These are phyloP conservation scores for Leccinum pachyderme DNA, from an alignment of 1,284 basidiomycete genomes.

Conservation along the genomic window DNA sequence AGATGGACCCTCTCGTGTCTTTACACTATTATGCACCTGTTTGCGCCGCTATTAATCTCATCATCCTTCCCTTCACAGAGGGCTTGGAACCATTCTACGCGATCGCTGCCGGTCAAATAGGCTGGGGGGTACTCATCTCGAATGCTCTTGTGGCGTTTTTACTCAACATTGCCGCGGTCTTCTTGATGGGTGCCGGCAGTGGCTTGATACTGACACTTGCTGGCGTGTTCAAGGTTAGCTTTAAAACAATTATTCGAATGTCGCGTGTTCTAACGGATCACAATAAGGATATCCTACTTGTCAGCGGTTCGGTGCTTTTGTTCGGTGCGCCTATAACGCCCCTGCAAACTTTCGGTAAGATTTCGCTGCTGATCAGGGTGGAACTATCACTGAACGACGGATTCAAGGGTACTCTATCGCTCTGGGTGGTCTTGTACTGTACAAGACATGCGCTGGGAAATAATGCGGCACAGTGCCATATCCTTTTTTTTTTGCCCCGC, in stretches of 20 bases:
- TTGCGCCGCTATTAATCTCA: conserved; percentile 87
- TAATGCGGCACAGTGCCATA: conserved; percentile 21
- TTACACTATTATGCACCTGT: conserved; percentile 97
- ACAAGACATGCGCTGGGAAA: conserved; percentile 77
- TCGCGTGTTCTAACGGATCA: conserved; percentile 1
- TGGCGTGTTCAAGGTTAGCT: conserved; percentile 84
- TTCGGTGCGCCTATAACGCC: conserved; percentile 80
- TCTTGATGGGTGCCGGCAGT: conserved; percentile 86
- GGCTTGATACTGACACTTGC: conserved; percentile 91
- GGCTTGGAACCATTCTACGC: conserved; percentile 83
- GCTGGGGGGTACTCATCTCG: conserved; percentile 74
- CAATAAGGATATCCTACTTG: conserved; percentile 86
- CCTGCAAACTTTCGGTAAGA: conserved; percentile 82
- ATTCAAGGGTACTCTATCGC: conserved; percentile 74
- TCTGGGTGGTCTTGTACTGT: conserved; percentile 75
- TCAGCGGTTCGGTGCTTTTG: conserved; percentile 84
- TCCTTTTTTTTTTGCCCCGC: neutral
- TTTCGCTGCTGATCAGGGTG: neutral
- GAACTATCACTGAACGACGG: conserved; percentile 4
- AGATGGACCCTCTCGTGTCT: conserved; percentile 96
- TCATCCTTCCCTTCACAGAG: conserved; percentile 85
- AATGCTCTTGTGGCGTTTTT: conserved; percentile 91
- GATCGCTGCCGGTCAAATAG: conserved; percentile 43
- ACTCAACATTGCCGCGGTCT: conserved; percentile 92
- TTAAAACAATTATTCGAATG: neutral